Conservation (phyloP, 2,329 filamentous ascomycete genomes). For the Geosmithia putterillii region DNA sequence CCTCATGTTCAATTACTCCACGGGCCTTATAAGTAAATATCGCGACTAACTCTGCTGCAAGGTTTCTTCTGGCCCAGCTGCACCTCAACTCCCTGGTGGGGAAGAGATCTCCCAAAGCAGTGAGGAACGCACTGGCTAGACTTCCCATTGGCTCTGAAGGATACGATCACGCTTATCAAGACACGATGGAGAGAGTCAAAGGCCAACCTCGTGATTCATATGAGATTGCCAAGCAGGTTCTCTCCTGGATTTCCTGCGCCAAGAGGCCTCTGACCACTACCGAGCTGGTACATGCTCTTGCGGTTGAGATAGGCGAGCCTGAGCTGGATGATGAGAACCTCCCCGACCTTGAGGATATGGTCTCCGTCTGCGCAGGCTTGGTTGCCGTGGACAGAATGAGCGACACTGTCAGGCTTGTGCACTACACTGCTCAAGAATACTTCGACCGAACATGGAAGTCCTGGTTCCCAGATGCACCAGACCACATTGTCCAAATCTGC, state of each 20-base stretch:
- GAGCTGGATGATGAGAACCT: slow-evolving; percentile 22
- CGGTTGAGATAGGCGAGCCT: slow-evolving; percentile 13
- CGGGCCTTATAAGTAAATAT: too few species aligned
- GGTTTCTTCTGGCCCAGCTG: slow-evolving; percentile 8
- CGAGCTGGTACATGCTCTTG: slow-evolving; percentile 30
- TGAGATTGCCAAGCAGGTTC: slow-evolving; percentile 21
- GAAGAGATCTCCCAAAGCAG: slow-evolving; percentile 13
- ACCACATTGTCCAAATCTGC: slow-evolving; percentile 15
- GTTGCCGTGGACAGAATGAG: slow-evolving; percentile 26
- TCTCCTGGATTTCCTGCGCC: slow-evolving; percentile 27
- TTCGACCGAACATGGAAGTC: slow-evolving; percentile 15
- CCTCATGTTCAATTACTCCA: too few species aligned
- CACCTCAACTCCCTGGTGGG: slow-evolving; percentile 8
- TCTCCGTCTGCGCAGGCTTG: slow-evolving; percentile 26
- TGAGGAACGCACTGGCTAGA: slow-evolving; percentile 16
- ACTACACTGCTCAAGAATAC: slow-evolving; percentile 33
- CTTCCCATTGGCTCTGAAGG: slow-evolving; percentile 15
- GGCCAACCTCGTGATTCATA: slow-evolving; percentile 16
- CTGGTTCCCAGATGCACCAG: slow-evolving; percentile 15
- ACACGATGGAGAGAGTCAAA: slow-evolving; percentile 28
- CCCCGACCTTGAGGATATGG: slow-evolving; percentile 15
- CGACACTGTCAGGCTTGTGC: slow-evolving; percentile 24
- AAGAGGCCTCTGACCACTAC: slow-evolving; percentile 15
- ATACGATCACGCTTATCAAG: slow-evolving; percentile 25
- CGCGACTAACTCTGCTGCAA: background rate